Base-by-base conservation (phyloP, 208 protist species). In the Balamuthia mandrillaris region DNA sequence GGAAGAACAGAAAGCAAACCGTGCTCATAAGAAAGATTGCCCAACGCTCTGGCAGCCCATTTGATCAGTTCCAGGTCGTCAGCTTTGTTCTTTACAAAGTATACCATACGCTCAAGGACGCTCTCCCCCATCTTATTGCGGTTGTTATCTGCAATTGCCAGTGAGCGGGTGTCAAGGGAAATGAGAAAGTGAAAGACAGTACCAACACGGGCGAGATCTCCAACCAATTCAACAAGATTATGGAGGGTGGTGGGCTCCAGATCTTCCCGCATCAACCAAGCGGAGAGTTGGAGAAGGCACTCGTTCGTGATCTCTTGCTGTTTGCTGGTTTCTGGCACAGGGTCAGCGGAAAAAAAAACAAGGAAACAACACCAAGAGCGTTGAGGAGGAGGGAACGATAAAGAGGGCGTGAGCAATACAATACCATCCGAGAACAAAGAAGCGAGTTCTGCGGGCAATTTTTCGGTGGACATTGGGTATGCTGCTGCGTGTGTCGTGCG, bases 1-100 rank as follows among this genome's bases (percentile, higher is more conserved):
- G 35, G 12, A 77, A 33, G 10, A 14, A 66, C 10, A 24, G 10
- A 21, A 21, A 24, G 16, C 37, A 54, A 29, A 82, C 75, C 75
- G 18, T 65, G 49, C 24, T 82, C 75, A 35, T 82, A 82, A 24
- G 75, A 66, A n/a, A 82, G 75, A 42, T 82, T 82, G 35, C 75
- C 75, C 12, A 82, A 39, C 0, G 75, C 75, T 45, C 75, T 47
- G 18, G 75, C 75, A n/a, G 75, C 51, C 75, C 75, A 82, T 35
- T 82, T 82, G 41, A 66, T 47, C 2, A 82, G 75, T 7, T 33
- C 9, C 16, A 66, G 41, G 31, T 82, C 51, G 24, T 61, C 10
- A 6, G 75, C 33, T 16, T 41, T 35, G 24, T n/a, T n/a, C n/a
- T 5, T 21, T 7, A 82, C 52, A 27, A 65, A 54, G 75, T 47